Evolutionary conservation across 768 basidiomycete species (phyloP), one percentile per base, ranked within the genome.

Genomic region (Amanita phalloides): DNA sequence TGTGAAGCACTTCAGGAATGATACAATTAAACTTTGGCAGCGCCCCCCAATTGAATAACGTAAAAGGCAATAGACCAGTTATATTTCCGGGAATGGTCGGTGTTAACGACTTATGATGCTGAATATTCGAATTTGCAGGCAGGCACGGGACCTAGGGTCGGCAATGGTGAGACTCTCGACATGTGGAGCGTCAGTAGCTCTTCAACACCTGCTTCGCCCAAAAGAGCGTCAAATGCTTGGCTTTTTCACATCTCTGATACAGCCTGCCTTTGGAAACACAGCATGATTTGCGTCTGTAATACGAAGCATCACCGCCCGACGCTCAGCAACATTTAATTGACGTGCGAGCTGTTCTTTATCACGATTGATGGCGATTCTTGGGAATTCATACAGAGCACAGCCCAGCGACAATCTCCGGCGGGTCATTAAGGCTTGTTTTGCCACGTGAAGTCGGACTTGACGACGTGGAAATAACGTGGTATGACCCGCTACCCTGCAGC

Each of bases 381-480:
- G 44, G 14, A 20, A 44, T 28, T 44, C 28, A 17, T 26, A 25
- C 25, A 42, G 39, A 20, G 21, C 39, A 11, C 4, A 30, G 4
- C 6, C 17, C 17, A 17, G 41, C 41, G 9, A 30, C 32, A 28
- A 45, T 45, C 44, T 45, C 28, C 20, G 43, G 35, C 20, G 43
- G 43, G 30, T 54, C 58, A 35, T 46, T 51, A 56, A 57, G 57
- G 56, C 53, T 59, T 57, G 56, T 58, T 58, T 51, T 52, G 57
- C 63, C 68, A 67, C 61, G 61, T 62, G 61, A 13, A 55, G 53
- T 23, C 58, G 58, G 57, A 48, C 64, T 61, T 67, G 57, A 62
- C 67, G 57, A 62, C 67, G 66, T 68, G 67, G 64, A 58, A 54
- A 56, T 53, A 66, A 66, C 65, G 66, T 70, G 69, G 63, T 62